Evolutionary conservation across 2,329 filamentous ascomycete genomes (phyloP).

Genomic region (Emergomyces pasteurianus): DNA sequence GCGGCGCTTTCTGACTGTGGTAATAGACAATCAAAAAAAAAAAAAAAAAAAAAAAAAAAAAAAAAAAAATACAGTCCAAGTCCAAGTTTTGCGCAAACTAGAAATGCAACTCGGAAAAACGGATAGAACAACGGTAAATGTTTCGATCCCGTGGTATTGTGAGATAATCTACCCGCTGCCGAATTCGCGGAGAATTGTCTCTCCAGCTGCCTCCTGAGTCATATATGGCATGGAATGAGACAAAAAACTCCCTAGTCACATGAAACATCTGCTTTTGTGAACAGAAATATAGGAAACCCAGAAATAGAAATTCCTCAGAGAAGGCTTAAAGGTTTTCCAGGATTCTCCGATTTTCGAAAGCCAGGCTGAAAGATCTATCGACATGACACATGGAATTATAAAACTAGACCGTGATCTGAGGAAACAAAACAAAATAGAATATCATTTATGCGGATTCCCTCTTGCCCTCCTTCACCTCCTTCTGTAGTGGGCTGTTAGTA

Average conservation of each 20-base stretch:
- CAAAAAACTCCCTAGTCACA: background rate
- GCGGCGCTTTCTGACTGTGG: background rate
- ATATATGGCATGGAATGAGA: background rate
- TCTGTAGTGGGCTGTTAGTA: constrained; percentile 47
- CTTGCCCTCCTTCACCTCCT: constrained; percentile 96
- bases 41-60: background rate
- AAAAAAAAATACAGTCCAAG: too few relatives aligned
- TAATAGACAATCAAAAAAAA: background rate
- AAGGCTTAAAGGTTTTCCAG: constrained; percentile 1
- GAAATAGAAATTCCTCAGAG: background rate
- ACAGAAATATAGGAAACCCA: background rate
- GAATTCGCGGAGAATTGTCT: background rate
- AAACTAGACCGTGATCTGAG: constrained; percentile 8
- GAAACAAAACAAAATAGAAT: constrained; percentile 11
- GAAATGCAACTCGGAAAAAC: background rate
- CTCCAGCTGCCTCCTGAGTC: background rate
- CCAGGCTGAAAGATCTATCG: constrained; percentile 4
- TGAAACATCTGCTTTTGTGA: background rate
- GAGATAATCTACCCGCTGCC: constrained; percentile 9
- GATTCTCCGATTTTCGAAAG: constrained; percentile 2
- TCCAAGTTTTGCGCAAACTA: background rate
- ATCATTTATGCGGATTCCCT: constrained; percentile 64
- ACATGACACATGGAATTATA: constrained; percentile 12
- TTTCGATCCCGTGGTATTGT: background rate
- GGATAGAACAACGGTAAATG: background rate